A percentile compares a stretch with the other conserved stretches of the same genome.
Conservation (phyloP, 2,329 filamentous ascomycete species). For the Coniochaeta sp. region DNA sequence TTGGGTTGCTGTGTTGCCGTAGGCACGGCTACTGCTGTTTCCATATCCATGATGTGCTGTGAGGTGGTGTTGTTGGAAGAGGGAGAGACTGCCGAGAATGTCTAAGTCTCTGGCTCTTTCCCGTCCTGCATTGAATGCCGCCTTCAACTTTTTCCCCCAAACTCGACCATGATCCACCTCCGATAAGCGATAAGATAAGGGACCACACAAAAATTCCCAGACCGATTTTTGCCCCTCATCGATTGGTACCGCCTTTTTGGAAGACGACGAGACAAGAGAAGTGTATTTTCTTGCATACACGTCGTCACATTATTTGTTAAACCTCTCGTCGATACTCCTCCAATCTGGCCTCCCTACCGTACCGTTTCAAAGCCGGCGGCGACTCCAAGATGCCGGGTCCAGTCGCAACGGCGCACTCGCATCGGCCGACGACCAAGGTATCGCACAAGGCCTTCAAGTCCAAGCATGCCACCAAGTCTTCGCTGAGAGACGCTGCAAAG, state of each 20-base stretch:
- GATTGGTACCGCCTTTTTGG: not conserved
- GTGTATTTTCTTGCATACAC: not conserved
- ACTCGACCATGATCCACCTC: not conserved
- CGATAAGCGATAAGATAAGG: constrained; percentile 15
- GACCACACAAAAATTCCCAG: constrained; percentile 1
- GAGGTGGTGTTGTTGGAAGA: not conserved
- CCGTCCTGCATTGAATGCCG: not conserved
- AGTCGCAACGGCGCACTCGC: constrained; percentile 64
- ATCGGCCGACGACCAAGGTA: constrained; percentile 86
- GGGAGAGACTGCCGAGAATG: not conserved
- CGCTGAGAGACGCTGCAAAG: constrained; percentile 78
- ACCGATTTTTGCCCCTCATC: constrained; percentile 4
- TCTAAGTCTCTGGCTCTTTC: not conserved
- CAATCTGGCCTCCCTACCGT: constrained; percentile 68
- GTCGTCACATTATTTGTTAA: not conserved
- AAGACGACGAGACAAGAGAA: not conserved
- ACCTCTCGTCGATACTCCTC: not conserved
- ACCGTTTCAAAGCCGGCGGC: constrained; percentile 79
- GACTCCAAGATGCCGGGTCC: constrained; percentile 67
- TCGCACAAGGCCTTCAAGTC: constrained; percentile 89
- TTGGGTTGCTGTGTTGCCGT: constrained; percentile 33
- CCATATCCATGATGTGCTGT: constrained; percentile 4
- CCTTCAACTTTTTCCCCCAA: constrained; percentile 8
- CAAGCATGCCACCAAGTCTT: constrained; percentile 80
- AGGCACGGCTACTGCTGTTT: constrained; percentile 21